These are phyloP conservation scores for Scolecobasidium constrictum DNA, from an alignment of 2,329 filamentous ascomycete genomes.

Conservation along the genomic window DNA sequence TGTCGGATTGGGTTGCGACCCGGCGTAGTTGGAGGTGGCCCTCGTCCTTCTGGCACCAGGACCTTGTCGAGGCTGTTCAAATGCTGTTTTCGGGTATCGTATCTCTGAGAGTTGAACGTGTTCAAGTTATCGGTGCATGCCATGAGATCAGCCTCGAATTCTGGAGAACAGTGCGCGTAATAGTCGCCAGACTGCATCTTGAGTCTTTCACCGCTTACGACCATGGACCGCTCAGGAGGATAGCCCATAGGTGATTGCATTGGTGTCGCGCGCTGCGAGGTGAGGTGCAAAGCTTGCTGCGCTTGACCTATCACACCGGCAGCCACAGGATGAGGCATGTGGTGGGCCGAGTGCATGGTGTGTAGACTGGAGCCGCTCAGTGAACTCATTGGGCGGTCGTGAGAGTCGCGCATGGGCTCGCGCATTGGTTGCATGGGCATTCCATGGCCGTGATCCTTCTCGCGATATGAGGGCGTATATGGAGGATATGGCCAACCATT, in stretches of 20 bases:
- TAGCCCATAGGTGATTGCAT: conserved; percentile 8
- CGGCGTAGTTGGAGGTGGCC: background rate
- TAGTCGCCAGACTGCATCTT: conserved; percentile 75
- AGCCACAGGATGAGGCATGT: conserved; percentile 16
- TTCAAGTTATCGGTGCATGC: conserved; percentile 71
- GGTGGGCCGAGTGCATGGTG: conserved; percentile 4
- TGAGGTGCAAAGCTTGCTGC: conserved; percentile 42
- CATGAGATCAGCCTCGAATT: conserved; percentile 74
- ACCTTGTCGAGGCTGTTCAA: conserved; percentile 36
- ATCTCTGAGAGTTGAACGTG: conserved; percentile 74
- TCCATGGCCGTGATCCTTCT: conserved; percentile 2
- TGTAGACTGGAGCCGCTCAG: background rate
- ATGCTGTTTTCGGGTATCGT: conserved; percentile 35
- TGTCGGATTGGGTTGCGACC: conserved; percentile 29
- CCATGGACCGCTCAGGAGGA: too few species aligned
- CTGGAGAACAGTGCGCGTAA: conserved; percentile 70
- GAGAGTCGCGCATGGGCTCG: conserved; percentile 7
- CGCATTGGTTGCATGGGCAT: conserved; percentile 1
- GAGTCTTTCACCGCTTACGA: conserved; percentile 60
- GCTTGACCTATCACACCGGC: conserved; percentile 39
- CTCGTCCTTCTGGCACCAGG: too few species aligned
- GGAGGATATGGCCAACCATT: conserved; percentile 5
- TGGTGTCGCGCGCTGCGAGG: background rate
- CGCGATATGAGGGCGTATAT: background rate
- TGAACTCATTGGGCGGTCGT: conserved; percentile 6